Conservation (phyloP, 2,329 filamentous ascomycete genomes). For the Akanthomyces lecanii region DNA sequence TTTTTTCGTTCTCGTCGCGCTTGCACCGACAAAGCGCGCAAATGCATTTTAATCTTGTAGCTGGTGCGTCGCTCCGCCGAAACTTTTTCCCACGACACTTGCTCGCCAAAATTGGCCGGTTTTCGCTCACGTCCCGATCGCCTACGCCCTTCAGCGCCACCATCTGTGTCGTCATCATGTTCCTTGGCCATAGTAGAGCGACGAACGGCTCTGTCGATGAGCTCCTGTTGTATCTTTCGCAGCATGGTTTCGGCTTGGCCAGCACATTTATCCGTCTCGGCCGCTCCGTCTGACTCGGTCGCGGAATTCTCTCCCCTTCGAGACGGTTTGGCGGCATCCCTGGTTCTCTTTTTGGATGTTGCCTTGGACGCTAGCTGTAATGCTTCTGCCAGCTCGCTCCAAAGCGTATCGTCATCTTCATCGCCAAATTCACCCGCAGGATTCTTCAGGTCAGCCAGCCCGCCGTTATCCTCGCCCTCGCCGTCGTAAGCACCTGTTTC, state of each 20-base stretch:
- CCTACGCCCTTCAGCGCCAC: constrained; percentile 21
- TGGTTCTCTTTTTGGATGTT: neutral
- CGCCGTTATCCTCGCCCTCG: constrained; percentile 8
- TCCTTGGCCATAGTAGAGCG: constrained; percentile 7
- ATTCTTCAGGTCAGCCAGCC: neutral
- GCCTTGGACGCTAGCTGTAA: constrained; percentile 7
- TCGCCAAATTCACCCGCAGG: constrained; percentile 8
- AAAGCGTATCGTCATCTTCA: constrained; percentile 9
- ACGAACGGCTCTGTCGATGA: constrained; percentile 11
- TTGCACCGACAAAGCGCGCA: constrained; percentile 7
- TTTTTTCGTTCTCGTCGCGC: neutral
- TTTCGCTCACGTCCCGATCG: constrained; percentile 28
- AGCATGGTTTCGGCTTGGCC: constrained; percentile 3
- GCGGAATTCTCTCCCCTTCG: neutral
- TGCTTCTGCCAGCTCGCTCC: constrained; percentile 10
- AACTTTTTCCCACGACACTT: constrained; percentile 27
- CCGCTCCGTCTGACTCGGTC: constrained; percentile 5
- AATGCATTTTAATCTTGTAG: constrained; percentile 16
- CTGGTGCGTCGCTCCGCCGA: constrained; percentile 14
- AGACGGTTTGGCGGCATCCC: neutral
- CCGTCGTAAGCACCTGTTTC: constrained; percentile 9
- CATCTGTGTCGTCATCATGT: constrained; percentile 30
- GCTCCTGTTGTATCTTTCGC: constrained; percentile 12
- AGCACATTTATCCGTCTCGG: neutral
- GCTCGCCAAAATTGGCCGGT: constrained; percentile 28